Conservation (phyloP, 2,329 filamentous ascomycete species). For the Verticillium longisporum region DNA sequence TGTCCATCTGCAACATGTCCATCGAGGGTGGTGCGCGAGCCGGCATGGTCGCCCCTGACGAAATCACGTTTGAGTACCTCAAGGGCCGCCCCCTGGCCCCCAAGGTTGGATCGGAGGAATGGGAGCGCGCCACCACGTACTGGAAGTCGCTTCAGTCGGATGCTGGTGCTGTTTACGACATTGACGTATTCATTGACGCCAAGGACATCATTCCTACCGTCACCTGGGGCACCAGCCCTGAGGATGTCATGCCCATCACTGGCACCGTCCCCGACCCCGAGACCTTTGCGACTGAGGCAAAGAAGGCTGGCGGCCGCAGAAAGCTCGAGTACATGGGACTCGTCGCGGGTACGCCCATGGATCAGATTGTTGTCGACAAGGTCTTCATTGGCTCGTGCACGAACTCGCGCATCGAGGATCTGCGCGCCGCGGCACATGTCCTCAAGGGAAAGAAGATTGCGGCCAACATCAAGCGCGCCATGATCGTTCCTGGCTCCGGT, state of each 20-base stretch:
- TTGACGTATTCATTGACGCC: conserved; percentile 80
- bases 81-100: conserved; percentile 86
- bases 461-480: conserved; percentile 81
- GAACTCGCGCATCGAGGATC: conserved; percentile 92
- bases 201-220: conserved; percentile 92
- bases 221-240: conserved; percentile 94
- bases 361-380: conserved; percentile 90
- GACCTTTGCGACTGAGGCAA: conserved; percentile 71
- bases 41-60: conserved; percentile 94
- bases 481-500: conserved; percentile 95
- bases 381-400: conserved; percentile 98
- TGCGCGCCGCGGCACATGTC: conserved; percentile 78
- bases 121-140: conserved; percentile 82
- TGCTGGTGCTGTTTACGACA: conserved; percentile 81
- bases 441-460: conserved; percentile 86
- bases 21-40: conserved; percentile 94
- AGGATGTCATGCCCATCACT: conserved; percentile 90
- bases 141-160: conserved; percentile 86
- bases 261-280: conserved; percentile 86
- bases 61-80: conserved; percentile 91
- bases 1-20: conserved; percentile 99
- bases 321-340: conserved; percentile 97
- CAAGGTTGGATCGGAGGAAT: conserved; percentile 74
- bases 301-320: conserved; percentile 72
- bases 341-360: conserved; percentile 76